Base-by-base conservation (phyloP, 768 basidiomycete genomes). In the Amanita brunnescens region DNA sequence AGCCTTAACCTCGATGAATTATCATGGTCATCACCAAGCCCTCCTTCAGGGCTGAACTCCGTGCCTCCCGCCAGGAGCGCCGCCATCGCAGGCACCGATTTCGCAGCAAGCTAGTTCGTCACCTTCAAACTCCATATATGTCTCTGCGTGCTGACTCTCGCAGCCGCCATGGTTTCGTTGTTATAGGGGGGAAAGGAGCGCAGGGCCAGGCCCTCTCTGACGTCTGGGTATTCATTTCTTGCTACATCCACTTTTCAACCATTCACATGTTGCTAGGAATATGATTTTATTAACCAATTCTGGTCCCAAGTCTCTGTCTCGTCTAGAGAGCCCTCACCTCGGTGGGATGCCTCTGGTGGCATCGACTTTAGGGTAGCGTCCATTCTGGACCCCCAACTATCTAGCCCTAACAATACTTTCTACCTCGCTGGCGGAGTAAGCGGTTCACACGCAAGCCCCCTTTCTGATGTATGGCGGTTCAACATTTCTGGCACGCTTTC, bases 101-200 rank as follows among this genome's bases (percentile, higher is more conserved):
- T 77, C 55, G 88, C 87, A 40, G 85, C 87, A 9, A 91, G 83
- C 84, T 86, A 90, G 87, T 87, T 52, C 57, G 86, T 76, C 30
- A 32, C 41, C 52, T 41, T 29, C 46, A 38, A 20, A 58, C 39
- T 47, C 30, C 23, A 23, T n/a, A 35, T 26, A 10, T 40, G 26
- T 35, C 24, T 29, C 42, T 32, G 52, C 44, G 60, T 54, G 54
- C 47, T 49, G n/a, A 49, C 34, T 47, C 53, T 55, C 33, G 10
- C 55, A 89, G 87, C 62, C 87, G 89, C 35, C 76, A 77, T 50
- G 85, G 81, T 21, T 85, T 90, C 61, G 67, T 91, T 29, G 68
- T 91, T 13, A 75, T 85, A 44, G 89, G 88, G 18, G 89, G 89
- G 23, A 78, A 75, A 64, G 83, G 71, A 42, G 52, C 66, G n/a